Evolutionary conservation across 2,329 filamentous ascomycete genomes (phyloP).

Genomic region (Trichoderma polysporum): DNA sequence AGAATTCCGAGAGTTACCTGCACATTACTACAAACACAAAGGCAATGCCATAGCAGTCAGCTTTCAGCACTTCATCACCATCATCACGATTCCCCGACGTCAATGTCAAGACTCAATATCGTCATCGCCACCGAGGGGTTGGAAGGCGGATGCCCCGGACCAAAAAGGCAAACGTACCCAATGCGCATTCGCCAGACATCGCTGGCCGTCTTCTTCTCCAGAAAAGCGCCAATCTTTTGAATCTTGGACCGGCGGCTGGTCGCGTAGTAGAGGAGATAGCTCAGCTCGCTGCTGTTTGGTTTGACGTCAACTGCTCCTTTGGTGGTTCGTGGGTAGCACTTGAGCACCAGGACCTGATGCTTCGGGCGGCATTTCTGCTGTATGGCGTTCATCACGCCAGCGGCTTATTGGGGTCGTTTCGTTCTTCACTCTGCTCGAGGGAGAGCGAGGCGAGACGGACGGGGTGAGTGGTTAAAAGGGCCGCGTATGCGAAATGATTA

Average conservation of each 20-base stretch:
- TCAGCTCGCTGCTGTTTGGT: conserved; percentile 94
- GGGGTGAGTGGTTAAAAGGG: neutral
- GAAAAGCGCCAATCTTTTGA: conserved; percentile 90
- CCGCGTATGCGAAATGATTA: neutral
- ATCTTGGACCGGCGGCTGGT: conserved; percentile 93
- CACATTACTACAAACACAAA: conserved; percentile 64
- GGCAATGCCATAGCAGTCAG: conserved; percentile 14
- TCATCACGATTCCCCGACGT: neutral
- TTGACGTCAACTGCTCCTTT: conserved; percentile 92
- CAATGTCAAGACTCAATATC: neutral
- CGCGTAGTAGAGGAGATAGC: conserved; percentile 95
- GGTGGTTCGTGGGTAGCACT: conserved; percentile 91
- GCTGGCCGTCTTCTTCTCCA: conserved; percentile 89
- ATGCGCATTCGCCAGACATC: conserved; percentile 89
- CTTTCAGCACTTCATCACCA: neutral
- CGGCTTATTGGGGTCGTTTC: neutral
- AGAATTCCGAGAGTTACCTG: conserved; percentile 94
- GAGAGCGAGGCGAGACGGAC: conserved; percentile 7
- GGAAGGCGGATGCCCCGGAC: conserved; percentile 17
- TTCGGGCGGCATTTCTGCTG: conserved; percentile 78
- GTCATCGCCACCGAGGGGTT: conserved; percentile 7
- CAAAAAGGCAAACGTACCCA: conserved; percentile 56
- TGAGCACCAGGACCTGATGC: conserved; percentile 93
- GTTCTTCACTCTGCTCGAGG: conserved; percentile 5
- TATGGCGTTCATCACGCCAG: conserved; percentile 58